phyloP scores from a whole-genome alignment of 2,329 filamentous ascomycete species.

The Aspergillus ibericus region DNA sequence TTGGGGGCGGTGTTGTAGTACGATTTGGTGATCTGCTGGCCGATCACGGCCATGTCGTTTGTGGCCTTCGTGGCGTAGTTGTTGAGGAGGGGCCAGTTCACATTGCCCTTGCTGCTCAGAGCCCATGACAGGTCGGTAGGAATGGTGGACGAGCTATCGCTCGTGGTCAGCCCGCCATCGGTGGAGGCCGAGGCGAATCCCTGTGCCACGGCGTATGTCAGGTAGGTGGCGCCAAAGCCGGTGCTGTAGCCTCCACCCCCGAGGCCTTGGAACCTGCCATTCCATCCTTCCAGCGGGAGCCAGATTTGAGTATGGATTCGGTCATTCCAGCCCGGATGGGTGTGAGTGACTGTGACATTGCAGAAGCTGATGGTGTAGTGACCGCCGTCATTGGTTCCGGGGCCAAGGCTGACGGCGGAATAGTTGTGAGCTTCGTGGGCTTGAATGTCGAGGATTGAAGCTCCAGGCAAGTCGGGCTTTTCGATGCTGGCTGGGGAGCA shows the following conservation, averaged over 20 bases:
- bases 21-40: constrained; percentile 22
- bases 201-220: constrained; percentile 3
- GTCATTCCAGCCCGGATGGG: constrained; percentile 40
- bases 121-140: background rate
- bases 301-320: constrained; percentile 32
- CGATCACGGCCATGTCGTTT: constrained; percentile 37
- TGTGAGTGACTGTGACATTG: constrained; percentile 42
- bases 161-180: constrained; percentile 6
- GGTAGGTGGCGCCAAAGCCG: background rate
- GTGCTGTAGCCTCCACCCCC: constrained; percentile 42
- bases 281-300: constrained; percentile 40
- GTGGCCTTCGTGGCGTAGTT: constrained; percentile 36
- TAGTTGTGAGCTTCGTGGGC: background rate
- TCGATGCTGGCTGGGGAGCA: background rate
- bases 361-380: constrained; percentile 28
- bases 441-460: background rate
- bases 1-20: constrained; percentile 29
- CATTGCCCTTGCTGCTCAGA: background rate
- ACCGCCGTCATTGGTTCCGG: background rate
- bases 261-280: constrained; percentile 37
- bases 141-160: background rate
- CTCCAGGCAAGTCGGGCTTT: background rate
- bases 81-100: constrained; percentile 29
- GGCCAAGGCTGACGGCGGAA: background rate
- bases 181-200: constrained; percentile 9